Evolutionary conservation across 2,329 filamentous ascomycete genomes (phyloP), one percentile per base, ranked within the genome.

Genomic region (Talaromyces pinophilus): DNA sequence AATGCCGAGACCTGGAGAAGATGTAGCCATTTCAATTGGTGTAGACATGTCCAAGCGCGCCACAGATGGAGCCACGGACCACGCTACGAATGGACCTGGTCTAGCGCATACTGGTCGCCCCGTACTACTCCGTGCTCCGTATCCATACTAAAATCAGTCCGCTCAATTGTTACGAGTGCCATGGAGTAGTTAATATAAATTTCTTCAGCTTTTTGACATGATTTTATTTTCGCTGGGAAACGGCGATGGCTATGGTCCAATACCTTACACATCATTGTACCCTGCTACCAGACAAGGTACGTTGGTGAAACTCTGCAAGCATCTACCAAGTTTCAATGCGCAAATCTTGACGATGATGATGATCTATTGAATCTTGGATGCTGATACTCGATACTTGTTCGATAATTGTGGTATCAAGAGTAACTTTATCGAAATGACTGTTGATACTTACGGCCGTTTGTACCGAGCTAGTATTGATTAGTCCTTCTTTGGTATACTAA

Each of bases 401-500:
- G 19, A 48, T 15, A 25, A 22, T 19, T 52, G 15, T 35, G 52
- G 17, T 19, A 8, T 35, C 17, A 35, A 22, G 28, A 33, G 30
- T 54, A 54, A 33, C 17, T 54, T 54, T 54, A n/a, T 54, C 50
- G 28, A 54, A 35, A 35, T 22, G n/a, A 15, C 30, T 55, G 4
- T 4, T 5, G n/a, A 19, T 33, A 19, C 25, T 59, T 59, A 40
- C n/a, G 11, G 25, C 7, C 13, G 28, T 28, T 13, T 55, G 54
- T 38, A 57, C 33, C 33, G 33, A 17, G 54, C 57, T 60, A 60
- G 40, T n/a, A 59, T 44, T 30, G 13, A 44, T 42, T 59, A 59
- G 19, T 59, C 54, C 54, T 35, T 13, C n/a, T 59, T 40, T 5
- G 57, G 57, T 60, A 60, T 60, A 60, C 57, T 60, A 60, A 17